Evolutionary conservation across 805 yeast genomes (phyloP).

Genomic region (Yamadazyma ubonensis): DNA sequence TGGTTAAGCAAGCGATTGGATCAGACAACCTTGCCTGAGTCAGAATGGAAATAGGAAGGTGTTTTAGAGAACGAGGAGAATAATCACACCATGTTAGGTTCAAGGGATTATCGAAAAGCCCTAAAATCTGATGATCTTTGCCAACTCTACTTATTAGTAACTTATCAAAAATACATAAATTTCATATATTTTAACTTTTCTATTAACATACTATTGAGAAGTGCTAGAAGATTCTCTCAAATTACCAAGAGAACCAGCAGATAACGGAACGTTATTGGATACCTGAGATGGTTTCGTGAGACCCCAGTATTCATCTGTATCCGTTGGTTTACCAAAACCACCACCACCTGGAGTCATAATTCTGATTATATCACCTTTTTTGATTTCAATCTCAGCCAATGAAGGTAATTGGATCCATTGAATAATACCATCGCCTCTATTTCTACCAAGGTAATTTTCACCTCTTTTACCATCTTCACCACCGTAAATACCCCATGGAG

Average conservation of each 20-base stretch:
- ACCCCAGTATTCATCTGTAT: slow-evolving; percentile 18
- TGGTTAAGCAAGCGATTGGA: not conserved
- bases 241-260: slow-evolving; percentile 23
- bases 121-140: not conserved
- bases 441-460: slow-evolving; percentile 32
- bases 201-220: slow-evolving; percentile 18
- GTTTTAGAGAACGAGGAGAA: too few species aligned
- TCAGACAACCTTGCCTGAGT: too few species aligned
- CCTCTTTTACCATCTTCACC: slow-evolving; percentile 34
- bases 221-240: slow-evolving; percentile 21
- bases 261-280: not conserved
- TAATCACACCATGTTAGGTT: too few species aligned
- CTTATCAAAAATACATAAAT: too few species aligned
- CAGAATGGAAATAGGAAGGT: too few species aligned
- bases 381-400: slow-evolving; percentile 62
- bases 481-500: slow-evolving; percentile 32
- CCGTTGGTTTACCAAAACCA: slow-evolving; percentile 55
- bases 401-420: slow-evolving; percentile 40
- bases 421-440: slow-evolving; percentile 20
- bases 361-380: slow-evolving; percentile 65
- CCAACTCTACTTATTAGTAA: too few species aligned
- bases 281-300: not conserved
- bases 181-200: too few species aligned
- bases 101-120: not conserved
- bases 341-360: slow-evolving; percentile 86